Base-by-base conservation (phyloP, 441 rosid species). In the Heliophila coronopifolia region DNA sequence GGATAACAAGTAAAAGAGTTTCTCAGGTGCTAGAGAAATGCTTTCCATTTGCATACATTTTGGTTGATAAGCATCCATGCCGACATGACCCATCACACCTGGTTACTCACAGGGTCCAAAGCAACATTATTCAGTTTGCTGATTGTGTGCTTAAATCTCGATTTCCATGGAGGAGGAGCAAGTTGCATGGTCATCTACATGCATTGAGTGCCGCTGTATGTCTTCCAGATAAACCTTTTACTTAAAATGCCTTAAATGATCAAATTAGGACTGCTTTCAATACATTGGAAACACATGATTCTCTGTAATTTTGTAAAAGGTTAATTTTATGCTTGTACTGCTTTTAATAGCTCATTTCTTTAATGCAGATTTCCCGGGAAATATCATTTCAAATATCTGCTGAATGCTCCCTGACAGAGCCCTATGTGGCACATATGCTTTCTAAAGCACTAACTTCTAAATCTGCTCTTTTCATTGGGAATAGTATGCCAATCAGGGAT, bases 401-500 rank as follows among this genome's bases (percentile, higher is more conserved):
- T 9, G 80, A 80, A 44, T 34, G 57, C 65, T 72, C 81, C 25
- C 75, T 87, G 49, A 79, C 92, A 1, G 98, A 92, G 67, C 96
- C 98, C 49, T 70, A 75, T 66, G 86, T 92, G 55, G 89, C 89
- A 11, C 80, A 67, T 68, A 66, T 65, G 44, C 74, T 83, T 70
- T 78, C 94, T 18, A 52, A 71, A 70, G 73, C 74, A 41, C 76
- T 92, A 49, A 63, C 80, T 18, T 59, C 86, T 9, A 76, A 63
- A 28, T 77, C 75, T 50, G 95, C 98, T 57, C 78, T 92, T 52
- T 92, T 87, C 74, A 44, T 92, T 8, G 98, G 96, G 51, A 92
- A 92, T 66, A 85, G 98, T 80, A 92, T 92, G 98, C 81, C 80
- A 49, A 79, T 92, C 77, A 91, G 98, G 38, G 98, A 92, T 74